Percentiles rank a stretch among this genome's conserved stretches.
These are phyloP conservation scores for Terfezia boudieri DNA, from an alignment of 495 filamentous ascomycete species.

Conservation along the genomic window DNA sequence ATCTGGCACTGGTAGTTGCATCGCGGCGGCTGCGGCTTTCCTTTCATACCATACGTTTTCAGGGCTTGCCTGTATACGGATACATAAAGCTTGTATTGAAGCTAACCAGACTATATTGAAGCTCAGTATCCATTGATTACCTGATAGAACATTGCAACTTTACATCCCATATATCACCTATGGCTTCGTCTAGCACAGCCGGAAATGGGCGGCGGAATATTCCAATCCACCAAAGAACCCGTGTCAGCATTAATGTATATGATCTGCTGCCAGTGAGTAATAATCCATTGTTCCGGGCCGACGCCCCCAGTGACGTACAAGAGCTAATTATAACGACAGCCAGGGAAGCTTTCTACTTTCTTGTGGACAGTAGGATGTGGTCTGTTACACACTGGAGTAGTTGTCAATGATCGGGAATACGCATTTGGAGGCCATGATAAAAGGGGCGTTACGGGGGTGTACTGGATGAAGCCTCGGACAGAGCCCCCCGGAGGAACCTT, in stretches of 20 bases:
- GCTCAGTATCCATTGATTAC: no score
- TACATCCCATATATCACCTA: no score
- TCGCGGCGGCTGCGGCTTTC: no score
- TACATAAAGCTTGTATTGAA: no score
- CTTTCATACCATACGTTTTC: no score
- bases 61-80: no score
- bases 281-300: no score
- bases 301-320: neutral
- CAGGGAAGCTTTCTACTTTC: constrained; percentile 40
- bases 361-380: constrained; percentile 51
- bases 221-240: constrained; percentile 30
- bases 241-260: constrained; percentile 59
- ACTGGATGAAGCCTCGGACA: constrained; percentile 45
- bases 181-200: no score
- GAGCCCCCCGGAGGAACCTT: constrained; percentile 56
- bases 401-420: constrained; percentile 55
- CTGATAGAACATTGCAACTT: no score
- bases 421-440: constrained; percentile 61
- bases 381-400: constrained; percentile 56
- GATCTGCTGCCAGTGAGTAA: constrained; percentile 44
- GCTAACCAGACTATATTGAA: no score
- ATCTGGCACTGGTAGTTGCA: no score
- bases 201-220: no score
- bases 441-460: constrained; percentile 46
- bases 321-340: constrained; percentile 21